Evolutionary conservation across 352 stramenopile species (phyloP), one percentile per base, ranked within the genome.

Genomic region (Phytophthora crassamura): DNA sequence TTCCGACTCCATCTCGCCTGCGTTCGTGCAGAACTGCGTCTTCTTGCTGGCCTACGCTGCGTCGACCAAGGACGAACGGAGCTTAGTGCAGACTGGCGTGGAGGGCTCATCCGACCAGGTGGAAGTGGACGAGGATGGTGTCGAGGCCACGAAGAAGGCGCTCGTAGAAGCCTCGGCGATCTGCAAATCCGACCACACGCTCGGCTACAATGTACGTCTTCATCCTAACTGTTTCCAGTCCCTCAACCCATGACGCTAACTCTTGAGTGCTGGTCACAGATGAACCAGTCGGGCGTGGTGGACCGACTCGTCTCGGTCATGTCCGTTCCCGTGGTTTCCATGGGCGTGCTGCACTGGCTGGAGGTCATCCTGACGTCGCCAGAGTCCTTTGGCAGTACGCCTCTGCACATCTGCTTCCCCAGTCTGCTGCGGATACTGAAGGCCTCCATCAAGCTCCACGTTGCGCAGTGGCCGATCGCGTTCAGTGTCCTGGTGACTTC

Each of bases 311-410:
- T 85, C 14, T 84, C 77, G 15, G 80, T 86, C 14, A 96, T 96
- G 85, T 76, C 74, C 4, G 75, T 89, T 2, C 86, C 88, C n/a
- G 81, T 93, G 15, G 88, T 90, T n/a, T 92, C 86, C 0, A 93
- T 96, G 82, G 88, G 88, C 20, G 85, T 93, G 4, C 66, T 96
- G 12, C 86, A 94, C 59, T 96, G 88, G 88, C 65, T 96, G 9
- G 74, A 94, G 47, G 78, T 90, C 25, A 89, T 89, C 12, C 74
- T 94, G 25, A 89, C 73, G 10, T 91, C 84, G 1, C 74, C 86
- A 18, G 74, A 67, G 9, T 94, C 93, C 53, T 87, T 92, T 65
- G 92, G 90, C 72, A 93, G 86, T 57, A 92, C 88, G 10, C 82
- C 92, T 14, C 64, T 96, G 34, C 81, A 96, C 56, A 89, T 94